Base-by-base conservation (phyloP, 2,329 filamentous ascomycete species). In the Cladophialophora exuberans region DNA sequence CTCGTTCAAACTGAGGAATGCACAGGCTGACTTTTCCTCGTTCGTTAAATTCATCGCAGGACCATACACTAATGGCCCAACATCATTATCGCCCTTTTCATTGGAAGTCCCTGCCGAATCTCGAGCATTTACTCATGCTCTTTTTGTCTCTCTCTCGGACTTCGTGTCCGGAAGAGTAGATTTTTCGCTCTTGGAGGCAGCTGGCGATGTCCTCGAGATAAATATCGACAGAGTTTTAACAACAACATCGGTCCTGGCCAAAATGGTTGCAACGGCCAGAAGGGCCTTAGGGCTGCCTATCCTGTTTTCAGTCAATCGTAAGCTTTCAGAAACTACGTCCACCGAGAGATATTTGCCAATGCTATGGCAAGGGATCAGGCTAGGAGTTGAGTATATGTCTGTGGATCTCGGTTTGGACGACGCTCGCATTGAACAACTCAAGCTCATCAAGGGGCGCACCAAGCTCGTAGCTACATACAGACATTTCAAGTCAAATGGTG, bases 41-140 rank as follows among this genome's bases (percentile, higher is more conserved):
- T 85, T 84, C 61, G 76, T 85, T 13, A 81, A 82, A 57, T 77
- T 81, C 46, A 73, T 85, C 33, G 82, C 79, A 4, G 81, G 81
- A 1, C 75, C 78, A 45, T 75, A 76, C 23, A 71, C 80, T 18
- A 73, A 78, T 54, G 35, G 48, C n/a, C 77, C 78, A 3, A 80
- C 76, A 65, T 72, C 82, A 33, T 79, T 83, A 62, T 85, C 82
- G 53, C 83, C 83, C 1, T 85, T 85, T 63, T 83, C 81, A 2
- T 72, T 85, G 50, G 82, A 83, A 23, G 79, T 83, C 2, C 82
- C 83, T 1, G 80, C 82, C 1, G 82, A 85, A 60, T 76, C 77
- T 50, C 77, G 83, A 46, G 73, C 77, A 18, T 76, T 79, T 45
- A 74, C 73, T 2, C 72, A 76, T 58, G 69, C 71, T 7, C 69